Percentiles rank a stretch among this genome's conserved stretches.
phyloP scores from a whole-genome alignment of 805 yeast genomes.

The Komagataella pseudopastoris region DNA sequence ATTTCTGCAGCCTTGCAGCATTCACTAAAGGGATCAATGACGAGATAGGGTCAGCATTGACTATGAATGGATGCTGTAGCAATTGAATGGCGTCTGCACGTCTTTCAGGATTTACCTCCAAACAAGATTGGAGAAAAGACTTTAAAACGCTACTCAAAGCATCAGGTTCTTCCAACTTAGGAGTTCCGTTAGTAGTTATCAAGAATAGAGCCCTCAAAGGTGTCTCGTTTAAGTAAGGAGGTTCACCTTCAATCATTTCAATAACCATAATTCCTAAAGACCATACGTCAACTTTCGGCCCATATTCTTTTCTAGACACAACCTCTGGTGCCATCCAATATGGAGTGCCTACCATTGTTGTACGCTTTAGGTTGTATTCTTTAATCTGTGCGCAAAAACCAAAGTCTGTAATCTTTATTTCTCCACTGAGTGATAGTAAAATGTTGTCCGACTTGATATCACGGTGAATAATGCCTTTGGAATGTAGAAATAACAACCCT shows the following conservation, averaged over 20 bases:
- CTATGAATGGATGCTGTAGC: conserved; percentile 50
- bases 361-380: conserved; percentile 72
- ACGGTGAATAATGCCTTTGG: conserved; percentile 86
- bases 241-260: conserved; percentile 98
- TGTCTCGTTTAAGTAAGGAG: conserved; percentile 93
- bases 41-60: conserved; percentile 44
- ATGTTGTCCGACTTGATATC: conserved; percentile 97
- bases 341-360: conserved; percentile 99
- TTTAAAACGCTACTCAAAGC: conserved; percentile 53
- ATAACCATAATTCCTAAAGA: conserved; percentile 95
- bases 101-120: conserved; percentile 72
- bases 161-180: conserved; percentile 77
- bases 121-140: conserved; percentile 60
- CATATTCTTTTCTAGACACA: conserved; percentile 87
- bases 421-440: conserved; percentile 64
- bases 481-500: conserved; percentile 86
- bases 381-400: conserved; percentile 90
- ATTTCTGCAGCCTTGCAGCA: conserved; percentile 55
- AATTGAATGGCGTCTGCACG: conserved; percentile 71
- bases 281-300: conserved; percentile 96
- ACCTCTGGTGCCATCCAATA: conserved; percentile 99
- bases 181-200: conserved; percentile 96
- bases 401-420: conserved; percentile 91
- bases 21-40: conserved; percentile 64
- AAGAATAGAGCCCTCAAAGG: conserved; percentile 88